A percentile compares a stretch with the other conserved stretches of the same genome.
Evolutionary conservation across 257 asterid species (phyloP).

Genomic region (Capsicum pubescens): DNA sequence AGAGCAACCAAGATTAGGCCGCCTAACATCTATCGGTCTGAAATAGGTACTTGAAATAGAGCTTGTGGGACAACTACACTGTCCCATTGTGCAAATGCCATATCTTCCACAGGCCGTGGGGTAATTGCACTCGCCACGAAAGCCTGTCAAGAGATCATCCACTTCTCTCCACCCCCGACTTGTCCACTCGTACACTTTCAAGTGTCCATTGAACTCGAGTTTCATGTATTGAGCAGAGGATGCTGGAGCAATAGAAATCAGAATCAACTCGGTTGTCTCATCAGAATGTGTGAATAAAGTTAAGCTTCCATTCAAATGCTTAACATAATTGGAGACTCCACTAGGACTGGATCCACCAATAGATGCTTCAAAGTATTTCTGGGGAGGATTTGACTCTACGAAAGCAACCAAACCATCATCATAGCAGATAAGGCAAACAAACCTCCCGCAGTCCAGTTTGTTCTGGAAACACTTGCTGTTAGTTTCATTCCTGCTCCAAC

Average conservation of each 20-base stretch:
- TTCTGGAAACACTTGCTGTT: no score
- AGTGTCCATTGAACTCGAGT: conserved; percentile 37
- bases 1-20: conserved; percentile 31
- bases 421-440: no score
- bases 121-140: conserved; percentile 11
- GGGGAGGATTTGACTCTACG: no score
- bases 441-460: no score
- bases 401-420: no score
- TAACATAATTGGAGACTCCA: not conserved
- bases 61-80: conserved; percentile 35
- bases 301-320: conserved; percentile 26
- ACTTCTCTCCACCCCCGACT: not conserved
- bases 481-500: no score
- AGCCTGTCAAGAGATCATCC: conserved; percentile 21
- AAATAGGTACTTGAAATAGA: conserved; percentile 16
- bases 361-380: no score
- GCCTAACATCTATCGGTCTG: conserved; percentile 13
- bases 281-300: not conserved
- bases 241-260: not conserved
- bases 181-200: conserved; percentile 33
- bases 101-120: conserved; percentile 34
- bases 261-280: not conserved
- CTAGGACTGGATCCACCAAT: not conserved
- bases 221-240: conserved; percentile 31
- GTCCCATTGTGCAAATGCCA: conserved; percentile 31